Evolutionary conservation across 1,139 yeast species (phyloP).

Genomic region (Komagataea norvegica): DNA sequence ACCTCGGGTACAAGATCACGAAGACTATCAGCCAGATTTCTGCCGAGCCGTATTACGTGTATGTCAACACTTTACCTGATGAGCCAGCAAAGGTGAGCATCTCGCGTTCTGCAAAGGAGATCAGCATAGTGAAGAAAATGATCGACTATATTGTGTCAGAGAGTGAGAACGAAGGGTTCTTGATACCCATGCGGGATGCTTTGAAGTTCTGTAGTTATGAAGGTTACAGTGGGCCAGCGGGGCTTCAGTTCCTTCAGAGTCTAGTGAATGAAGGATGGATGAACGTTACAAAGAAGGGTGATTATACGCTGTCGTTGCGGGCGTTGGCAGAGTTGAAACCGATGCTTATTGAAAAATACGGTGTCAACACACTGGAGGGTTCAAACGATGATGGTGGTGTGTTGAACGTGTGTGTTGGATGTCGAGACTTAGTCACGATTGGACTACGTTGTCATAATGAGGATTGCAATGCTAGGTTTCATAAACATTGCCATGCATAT

Average conservation of each 20-base stretch:
- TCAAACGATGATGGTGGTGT: slow-evolving; percentile 35
- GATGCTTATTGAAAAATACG: slow-evolving; percentile 43
- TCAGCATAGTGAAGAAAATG: slow-evolving; percentile 44
- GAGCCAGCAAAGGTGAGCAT: slow-evolving; percentile 41
- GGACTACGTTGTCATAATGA: slow-evolving; percentile 41
- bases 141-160: slow-evolving; percentile 41
- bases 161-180: slow-evolving; percentile 17
- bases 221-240: slow-evolving; percentile 28
- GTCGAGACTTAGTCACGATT: slow-evolving; percentile 52
- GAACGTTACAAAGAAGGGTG: slow-evolving; percentile 23
- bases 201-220: slow-evolving; percentile 13
- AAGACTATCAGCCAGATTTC: slow-evolving; percentile 13
- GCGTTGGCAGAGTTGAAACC: slow-evolving; percentile 45
- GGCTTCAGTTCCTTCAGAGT: slow-evolving; percentile 34
- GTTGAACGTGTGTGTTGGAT: slow-evolving; percentile 45
- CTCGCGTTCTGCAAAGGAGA: slow-evolving; percentile 41
- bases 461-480: slow-evolving; percentile 41
- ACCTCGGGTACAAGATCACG: slow-evolving; percentile 41
- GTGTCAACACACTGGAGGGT: slow-evolving; percentile 29
- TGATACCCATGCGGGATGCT: slow-evolving; percentile 18
- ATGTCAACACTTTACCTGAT: slow-evolving; percentile 41
- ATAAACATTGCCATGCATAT: slow-evolving; percentile 40
- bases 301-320: slow-evolving; percentile 35
- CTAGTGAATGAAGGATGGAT: slow-evolving; percentile 55
- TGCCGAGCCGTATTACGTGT: slow-evolving; percentile 22